phyloP scores from a whole-genome alignment of 2,329 filamentous ascomycete genomes.

The Beauveria brongniartii region DNA sequence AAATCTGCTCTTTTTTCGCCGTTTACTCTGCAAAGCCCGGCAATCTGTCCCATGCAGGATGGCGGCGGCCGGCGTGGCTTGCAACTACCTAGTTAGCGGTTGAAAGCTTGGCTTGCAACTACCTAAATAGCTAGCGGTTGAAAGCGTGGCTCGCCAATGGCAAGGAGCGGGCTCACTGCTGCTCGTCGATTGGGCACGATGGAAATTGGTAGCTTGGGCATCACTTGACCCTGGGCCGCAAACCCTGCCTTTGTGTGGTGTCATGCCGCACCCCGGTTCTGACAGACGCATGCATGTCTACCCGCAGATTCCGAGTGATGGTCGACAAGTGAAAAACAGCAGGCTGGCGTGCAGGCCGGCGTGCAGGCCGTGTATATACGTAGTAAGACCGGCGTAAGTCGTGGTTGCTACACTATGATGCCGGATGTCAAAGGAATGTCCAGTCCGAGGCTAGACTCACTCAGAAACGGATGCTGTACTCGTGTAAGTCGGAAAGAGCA shows the following conservation, averaged over 20 bases:
- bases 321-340: neutral
- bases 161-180: neutral
- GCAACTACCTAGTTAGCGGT: neutral
- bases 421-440: neutral
- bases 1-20: neutral
- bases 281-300: neutral
- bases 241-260: neutral
- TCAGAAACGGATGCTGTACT: neutral
- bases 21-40: neutral
- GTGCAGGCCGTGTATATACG: neutral
- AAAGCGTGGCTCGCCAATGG: constrained; percentile 3
- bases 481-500: neutral
- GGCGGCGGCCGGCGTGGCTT: constrained; percentile 3
- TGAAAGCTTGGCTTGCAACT: constrained; percentile 3
- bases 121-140: neutral
- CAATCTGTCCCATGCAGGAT: constrained; percentile 3
- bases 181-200: constrained; percentile 4
- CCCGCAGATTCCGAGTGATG: neutral
- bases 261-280: constrained; percentile 2
- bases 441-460: too few relatives aligned
- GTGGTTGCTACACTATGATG: constrained; percentile 5
- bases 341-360: neutral
- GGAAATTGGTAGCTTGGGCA: constrained; percentile 6
- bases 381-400: neutral
- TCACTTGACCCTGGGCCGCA: neutral